Conservation (phyloP, 2,329 filamentous ascomycete genomes). For the Xylariaceae sp. region DNA sequence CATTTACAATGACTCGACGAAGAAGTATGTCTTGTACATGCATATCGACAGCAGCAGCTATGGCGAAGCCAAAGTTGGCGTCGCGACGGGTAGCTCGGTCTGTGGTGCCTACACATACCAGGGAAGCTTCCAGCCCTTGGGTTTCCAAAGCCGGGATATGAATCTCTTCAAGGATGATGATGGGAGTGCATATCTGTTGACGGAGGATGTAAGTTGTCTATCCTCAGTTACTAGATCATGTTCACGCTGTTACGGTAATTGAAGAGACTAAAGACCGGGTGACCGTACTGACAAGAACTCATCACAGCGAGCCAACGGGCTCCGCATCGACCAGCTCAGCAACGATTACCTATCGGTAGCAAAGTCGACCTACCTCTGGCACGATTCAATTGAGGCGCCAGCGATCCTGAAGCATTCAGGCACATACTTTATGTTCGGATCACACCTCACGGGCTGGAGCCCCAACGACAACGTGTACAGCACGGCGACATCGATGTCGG, state of each 20-base stretch:
- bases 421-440: constrained; percentile 70
- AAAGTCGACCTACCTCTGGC: constrained; percentile 57
- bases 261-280: too few species aligned
- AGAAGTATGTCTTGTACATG: constrained; percentile 70
- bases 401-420: constrained; percentile 65
- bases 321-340: constrained; percentile 62
- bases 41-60: constrained; percentile 67
- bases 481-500: constrained; percentile 61
- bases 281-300: constrained; percentile 1
- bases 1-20: constrained; percentile 68
- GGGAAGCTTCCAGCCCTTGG: constrained; percentile 51
- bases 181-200: constrained; percentile 35
- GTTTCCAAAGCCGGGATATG: constrained; percentile 61
- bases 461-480: constrained; percentile 70
- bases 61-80: constrained; percentile 67
- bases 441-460: constrained; percentile 61
- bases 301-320: constrained; percentile 58
- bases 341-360: constrained; percentile 61
- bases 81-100: constrained; percentile 63
- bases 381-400: constrained; percentile 63
- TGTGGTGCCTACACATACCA: constrained; percentile 62
- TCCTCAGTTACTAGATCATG: not conserved
- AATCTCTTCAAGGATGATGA: constrained; percentile 54
- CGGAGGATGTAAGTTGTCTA: constrained; percentile 30
- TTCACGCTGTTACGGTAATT: not conserved